phyloP scores from a whole-genome alignment of 164 flowering plant genomes.

The grape (Vitis vinifera) region ASM3070453v1 NC_081812.1:11585501-11586000 shows the following conservation, averaged over 20 bases:
- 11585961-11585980: slow-evolving; percentile 89
- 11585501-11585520: too few species aligned
- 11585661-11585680: slow-evolving; percentile 80
- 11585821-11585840: slow-evolving; percentile 83
- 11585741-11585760: slow-evolving; percentile 81
- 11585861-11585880: slow-evolving; percentile 69
- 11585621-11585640: too few species aligned
- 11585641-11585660: slow-evolving; percentile 31
- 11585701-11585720: slow-evolving; percentile 62
- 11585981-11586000: slow-evolving; percentile 89
- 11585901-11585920: slow-evolving; percentile 83
- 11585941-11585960: slow-evolving; percentile 87
- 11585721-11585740: slow-evolving; percentile 56
- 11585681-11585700: slow-evolving; percentile 83
- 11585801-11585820: slow-evolving; percentile 90
- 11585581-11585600: too few species aligned
- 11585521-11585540: too few species aligned
- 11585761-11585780: slow-evolving; percentile 93
- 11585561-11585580: too few species aligned
- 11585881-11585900: slow-evolving; percentile 75
- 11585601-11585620: too few species aligned
- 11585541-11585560: too few species aligned
- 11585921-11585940: slow-evolving; percentile 85
- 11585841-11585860: slow-evolving; percentile 84
- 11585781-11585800: slow-evolving; percentile 95